phyloP scores from a whole-genome alignment of 1,284 basidiomycete species.

The Fomitopsis pinicola region DNA sequence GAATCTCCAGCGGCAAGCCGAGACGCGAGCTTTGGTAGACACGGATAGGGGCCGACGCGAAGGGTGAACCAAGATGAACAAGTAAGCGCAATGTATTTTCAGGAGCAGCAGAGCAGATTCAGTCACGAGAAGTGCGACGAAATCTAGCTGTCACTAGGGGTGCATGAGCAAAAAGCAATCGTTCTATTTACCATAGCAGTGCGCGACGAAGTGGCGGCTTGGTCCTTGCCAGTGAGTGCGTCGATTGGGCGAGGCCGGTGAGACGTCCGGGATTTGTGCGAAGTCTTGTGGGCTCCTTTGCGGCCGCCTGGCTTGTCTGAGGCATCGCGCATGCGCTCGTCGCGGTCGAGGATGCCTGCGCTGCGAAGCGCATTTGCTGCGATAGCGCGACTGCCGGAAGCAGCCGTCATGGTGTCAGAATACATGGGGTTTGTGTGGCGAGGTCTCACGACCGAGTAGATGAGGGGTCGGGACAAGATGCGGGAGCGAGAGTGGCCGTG shows the following conservation, averaged over 20 bases:
- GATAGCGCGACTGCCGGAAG: constrained; percentile 47
- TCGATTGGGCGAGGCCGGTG: constrained; percentile 58
- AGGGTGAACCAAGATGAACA: constrained; percentile 29
- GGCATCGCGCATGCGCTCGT: constrained; percentile 66
- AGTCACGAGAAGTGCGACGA: constrained; percentile 15
- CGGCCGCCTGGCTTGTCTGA: constrained; percentile 64
- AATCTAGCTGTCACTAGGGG: constrained; percentile 23
- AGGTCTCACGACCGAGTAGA: background rate
- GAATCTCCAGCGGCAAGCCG: constrained; percentile 39
- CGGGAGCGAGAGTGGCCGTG: background rate
- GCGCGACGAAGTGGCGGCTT: constrained; percentile 34
- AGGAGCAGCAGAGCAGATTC: constrained; percentile 26
- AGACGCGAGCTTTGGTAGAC: constrained; percentile 26
- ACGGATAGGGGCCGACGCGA: constrained; percentile 21
- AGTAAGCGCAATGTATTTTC: constrained; percentile 38
- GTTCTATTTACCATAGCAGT: constrained; percentile 63
- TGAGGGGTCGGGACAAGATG: background rate
- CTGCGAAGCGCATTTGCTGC: constrained; percentile 56
- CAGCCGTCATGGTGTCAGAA: constrained; percentile 35
- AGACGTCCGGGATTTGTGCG: constrained; percentile 50
- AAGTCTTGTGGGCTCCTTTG: constrained; percentile 51
- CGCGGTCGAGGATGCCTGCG: constrained; percentile 70
- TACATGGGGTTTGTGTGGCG: background rate
- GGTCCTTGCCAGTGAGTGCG: constrained; percentile 45
- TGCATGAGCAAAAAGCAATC: constrained; percentile 27